Evolutionary conservation across 2,329 filamentous ascomycete genomes (phyloP).

Genomic region (Cladosporium sp.): DNA sequence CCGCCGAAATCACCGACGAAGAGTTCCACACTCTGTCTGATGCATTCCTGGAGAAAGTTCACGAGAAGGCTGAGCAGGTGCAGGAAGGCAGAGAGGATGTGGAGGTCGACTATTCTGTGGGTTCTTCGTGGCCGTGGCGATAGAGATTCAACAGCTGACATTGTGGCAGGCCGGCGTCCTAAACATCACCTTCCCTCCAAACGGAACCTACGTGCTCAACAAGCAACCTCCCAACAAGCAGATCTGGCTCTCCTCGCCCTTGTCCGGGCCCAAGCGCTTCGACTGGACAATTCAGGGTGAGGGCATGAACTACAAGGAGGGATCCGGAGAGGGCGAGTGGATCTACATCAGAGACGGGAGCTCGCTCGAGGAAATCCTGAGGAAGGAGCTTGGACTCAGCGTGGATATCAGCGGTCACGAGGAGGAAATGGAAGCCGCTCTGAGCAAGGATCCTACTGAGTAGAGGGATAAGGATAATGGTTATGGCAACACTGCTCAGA

Average conservation of each 20-base stretch:
- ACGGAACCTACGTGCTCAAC: conserved; percentile 91
- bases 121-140: conserved; percentile 38
- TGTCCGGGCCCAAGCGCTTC: conserved; percentile 89
- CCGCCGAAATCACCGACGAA: conserved; percentile 61
- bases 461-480: conserved; percentile 15
- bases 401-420: conserved; percentile 43
- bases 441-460: conserved; percentile 33
- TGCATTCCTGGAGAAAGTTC: conserved; percentile 66
- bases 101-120: conserved; percentile 86
- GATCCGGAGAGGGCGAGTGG: conserved; percentile 74
- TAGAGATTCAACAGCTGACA: conserved; percentile 6
- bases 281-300: conserved; percentile 81
- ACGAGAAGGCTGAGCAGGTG: conserved; percentile 66
- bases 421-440: conserved; percentile 28
- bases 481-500: background rate
- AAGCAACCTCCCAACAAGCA: conserved; percentile 98
- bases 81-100: conserved; percentile 74
- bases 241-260: conserved; percentile 92
- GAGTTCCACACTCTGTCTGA: conserved; percentile 81
- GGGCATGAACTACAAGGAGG: conserved; percentile 76
- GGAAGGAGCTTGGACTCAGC: conserved; percentile 73
- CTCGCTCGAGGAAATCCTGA: conserved; percentile 70
- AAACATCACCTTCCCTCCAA: conserved; percentile 67
- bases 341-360: conserved; percentile 84
- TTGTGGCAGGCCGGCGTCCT: conserved; percentile 77